Evolutionary conservation across 441 rosid genomes (phyloP).

Genomic region (Pelargonium myrrhifolium): DNA sequence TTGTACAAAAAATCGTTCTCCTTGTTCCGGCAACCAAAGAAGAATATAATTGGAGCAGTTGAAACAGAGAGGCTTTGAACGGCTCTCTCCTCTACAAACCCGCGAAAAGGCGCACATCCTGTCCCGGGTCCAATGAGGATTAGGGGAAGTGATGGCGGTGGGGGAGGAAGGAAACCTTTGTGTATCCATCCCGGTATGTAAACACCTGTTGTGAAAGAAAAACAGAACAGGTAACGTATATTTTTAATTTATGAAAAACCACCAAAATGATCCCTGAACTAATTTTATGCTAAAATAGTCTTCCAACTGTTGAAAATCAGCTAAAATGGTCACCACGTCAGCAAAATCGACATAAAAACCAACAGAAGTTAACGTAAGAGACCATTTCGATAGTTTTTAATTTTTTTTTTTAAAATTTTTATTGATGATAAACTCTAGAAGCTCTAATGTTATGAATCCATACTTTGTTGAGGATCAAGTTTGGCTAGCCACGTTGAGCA

Average conservation of each 20-base stretch:
- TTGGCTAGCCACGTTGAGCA: slow-evolving; percentile 87
- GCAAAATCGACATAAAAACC: too few species aligned
- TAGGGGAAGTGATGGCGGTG: slow-evolving; percentile 62
- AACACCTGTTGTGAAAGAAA: slow-evolving; percentile 34
- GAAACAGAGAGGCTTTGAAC: slow-evolving; percentile 36
- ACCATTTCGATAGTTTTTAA: neutral
- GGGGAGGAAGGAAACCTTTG: slow-evolving; percentile 73
- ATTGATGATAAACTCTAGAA: neutral
- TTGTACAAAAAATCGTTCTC: slow-evolving; percentile 63
- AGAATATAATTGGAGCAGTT: slow-evolving; percentile 61
- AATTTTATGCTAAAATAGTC: too few species aligned
- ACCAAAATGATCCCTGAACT: too few species aligned
- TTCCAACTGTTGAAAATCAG: too few species aligned
- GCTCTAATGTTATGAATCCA: slow-evolving; percentile 5
- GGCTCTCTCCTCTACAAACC: slow-evolving; percentile 76
- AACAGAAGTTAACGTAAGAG: too few species aligned
- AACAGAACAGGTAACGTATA: neutral
- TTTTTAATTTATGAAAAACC: neutral
- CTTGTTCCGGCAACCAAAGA: slow-evolving; percentile 82
- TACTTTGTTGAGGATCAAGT: slow-evolving; percentile 67
- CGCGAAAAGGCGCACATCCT: slow-evolving; percentile 92
- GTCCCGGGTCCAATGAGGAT: slow-evolving; percentile 90
- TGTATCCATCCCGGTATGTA: slow-evolving; percentile 69
- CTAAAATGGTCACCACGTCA: too few species aligned
- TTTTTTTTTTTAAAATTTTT: neutral